Conservation (phyloP, 768 basidiomycete species). For the Omphalotus guepiniiformis region DNA sequence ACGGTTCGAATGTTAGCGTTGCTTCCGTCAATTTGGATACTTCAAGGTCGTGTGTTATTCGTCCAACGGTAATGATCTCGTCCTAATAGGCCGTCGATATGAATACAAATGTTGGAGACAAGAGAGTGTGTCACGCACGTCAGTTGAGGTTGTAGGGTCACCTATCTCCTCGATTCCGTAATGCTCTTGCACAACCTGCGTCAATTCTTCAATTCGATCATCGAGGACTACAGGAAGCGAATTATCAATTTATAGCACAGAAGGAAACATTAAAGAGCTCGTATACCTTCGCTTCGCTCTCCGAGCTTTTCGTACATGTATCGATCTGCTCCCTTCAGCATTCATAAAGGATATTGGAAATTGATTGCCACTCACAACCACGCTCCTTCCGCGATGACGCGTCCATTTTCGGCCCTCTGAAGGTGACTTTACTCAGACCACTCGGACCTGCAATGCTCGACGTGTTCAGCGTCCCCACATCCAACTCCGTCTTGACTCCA, state of each 20-base stretch:
- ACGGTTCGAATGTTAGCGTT: slow-evolving; percentile 77
- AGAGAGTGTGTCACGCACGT: slow-evolving; percentile 27
- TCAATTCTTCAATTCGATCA: slow-evolving; percentile 82
- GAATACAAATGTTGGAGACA: neutral
- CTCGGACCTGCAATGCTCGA: slow-evolving; percentile 10
- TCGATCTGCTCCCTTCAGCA: slow-evolving; percentile 44
- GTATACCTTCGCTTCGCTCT: slow-evolving; percentile 75
- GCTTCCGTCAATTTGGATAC: slow-evolving; percentile 70
- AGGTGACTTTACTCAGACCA: slow-evolving; percentile 25
- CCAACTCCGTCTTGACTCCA: slow-evolving; percentile 34
- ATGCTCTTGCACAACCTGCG: slow-evolving; percentile 62
- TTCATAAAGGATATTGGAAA: neutral
- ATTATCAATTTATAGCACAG: neutral
- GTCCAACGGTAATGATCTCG: slow-evolving; percentile 64
- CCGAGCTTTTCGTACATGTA: slow-evolving; percentile 95
- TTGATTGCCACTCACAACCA: slow-evolving; percentile 48
- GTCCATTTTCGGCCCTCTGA: slow-evolving; percentile 37
- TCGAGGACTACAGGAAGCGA: slow-evolving; percentile 59
- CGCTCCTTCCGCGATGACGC: slow-evolving; percentile 38
- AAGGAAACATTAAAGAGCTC: neutral
- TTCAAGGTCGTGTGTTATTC: slow-evolving; percentile 70
- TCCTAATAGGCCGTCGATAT: slow-evolving; percentile 39
- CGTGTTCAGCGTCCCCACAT: slow-evolving; percentile 15
- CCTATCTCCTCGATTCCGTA: slow-evolving; percentile 73
- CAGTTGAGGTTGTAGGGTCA: slow-evolving; percentile 54